Evolutionary conservation across 495 filamentous ascomycete genomes (phyloP), one percentile per base, ranked within the genome.

Genomic region (Durotheca rogersii): DNA sequence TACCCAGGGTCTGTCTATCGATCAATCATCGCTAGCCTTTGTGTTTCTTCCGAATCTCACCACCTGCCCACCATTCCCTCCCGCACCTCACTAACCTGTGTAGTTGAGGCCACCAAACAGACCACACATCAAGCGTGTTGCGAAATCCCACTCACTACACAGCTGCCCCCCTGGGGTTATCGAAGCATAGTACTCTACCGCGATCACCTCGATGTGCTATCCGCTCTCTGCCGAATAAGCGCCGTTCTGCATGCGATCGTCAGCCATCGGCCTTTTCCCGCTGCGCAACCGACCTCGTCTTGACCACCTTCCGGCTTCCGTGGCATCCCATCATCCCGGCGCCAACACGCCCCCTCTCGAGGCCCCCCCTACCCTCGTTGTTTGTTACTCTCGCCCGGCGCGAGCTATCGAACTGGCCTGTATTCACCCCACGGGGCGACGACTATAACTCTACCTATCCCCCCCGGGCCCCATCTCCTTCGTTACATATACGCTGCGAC

Each of bases 311-410:
- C 33, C 52, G 50, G 59, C 58, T 58, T 55, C 61, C 60, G 62
- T 63, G 62, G 53, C 60, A 58, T 60, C 53, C 41, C 30, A 43
- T 33, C 32, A 61, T 48, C 50, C 42, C 63, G 43, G 62, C 60
- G 57, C 63, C 51, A 51, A 40, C 44, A 55, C 32, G 53, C 45
- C 41, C 56, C 47, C 53, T 60, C 43, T 60, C 30, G 33, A 46
- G 27, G 41, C 44, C 45, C 48, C 44, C 39, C 41, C 53, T 45
- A 52, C 21, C 46, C n/a, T n/a, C n/a, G n/a, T n/a, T n/a, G n/a
- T n/a, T n/a, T 60, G 32, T 50, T 43, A 52, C 47, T 43, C 66
- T 71, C 69, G 67, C 67, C 68, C 50, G 71, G 69, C 67, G 69
- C 71, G 69, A 73, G 67, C 47, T 39, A 46, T 53, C 49, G 9